Base-by-base conservation (phyloP, 441 rosid species). In the Omphalea diandra region DNA sequence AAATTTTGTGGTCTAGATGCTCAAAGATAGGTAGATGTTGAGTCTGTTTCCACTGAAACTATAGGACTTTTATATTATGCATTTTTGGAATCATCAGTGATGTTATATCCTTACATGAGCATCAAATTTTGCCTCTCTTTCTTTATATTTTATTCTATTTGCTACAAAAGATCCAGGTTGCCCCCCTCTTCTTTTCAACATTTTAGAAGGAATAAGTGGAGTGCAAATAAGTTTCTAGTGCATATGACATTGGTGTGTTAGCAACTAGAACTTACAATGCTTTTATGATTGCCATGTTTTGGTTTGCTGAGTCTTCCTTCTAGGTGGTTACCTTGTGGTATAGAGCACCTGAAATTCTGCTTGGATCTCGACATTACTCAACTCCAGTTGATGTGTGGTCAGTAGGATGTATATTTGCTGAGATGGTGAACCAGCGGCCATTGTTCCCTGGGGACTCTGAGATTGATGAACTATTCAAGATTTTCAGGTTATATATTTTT, bases 371-470 rank as follows among this genome's bases (percentile, higher is more conserved):
- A 69, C 98, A 90, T 77, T 95, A 95, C 87, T 95, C 97, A 35
- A 95, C 99, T 31, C 97, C 97, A 2, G 99, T 95, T 65, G 99
- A 95, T 78, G 85, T 95, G 49, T 95, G 99, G 99, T 95, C 99
- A 11, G 99, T 95, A 56, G 99, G 99, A 52, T 95, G 99, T 77
- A 95, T 95, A 80, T 95, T 95, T 88, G 94, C 99, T n/a, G 99
- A 95, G 87, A 93, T 95, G 97, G 93, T 93, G 80, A 95, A 87
- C 80, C 92, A 89, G 82, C 82, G 78, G 72, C 97, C 99, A 20
- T 77, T 95, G 69, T 95, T 93, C 73, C 98, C 99, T 70, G 98
- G 99, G 76, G 99, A 95, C 80, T 95, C 99, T 3, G 97, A 93
- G 87, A 89, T 95, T 76, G 98, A 95, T 79, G 96, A 95, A 74